phyloP scores from a whole-genome alignment of 2,329 filamentous ascomycete genomes.

The Coniella lustricola region DNA sequence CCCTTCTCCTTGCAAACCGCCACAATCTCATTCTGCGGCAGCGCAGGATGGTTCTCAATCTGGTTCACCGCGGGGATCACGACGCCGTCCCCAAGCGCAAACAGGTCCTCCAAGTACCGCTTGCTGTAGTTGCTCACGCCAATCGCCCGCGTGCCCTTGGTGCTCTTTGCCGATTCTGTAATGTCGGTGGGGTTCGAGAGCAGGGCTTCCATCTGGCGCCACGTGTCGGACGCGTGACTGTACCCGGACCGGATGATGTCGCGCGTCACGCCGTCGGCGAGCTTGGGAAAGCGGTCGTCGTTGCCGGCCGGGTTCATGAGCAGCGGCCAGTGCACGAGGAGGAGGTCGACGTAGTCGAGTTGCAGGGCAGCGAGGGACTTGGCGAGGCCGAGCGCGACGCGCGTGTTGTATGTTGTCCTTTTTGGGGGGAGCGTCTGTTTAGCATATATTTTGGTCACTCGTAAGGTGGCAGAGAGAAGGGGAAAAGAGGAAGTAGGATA shows the following conservation, averaged over 20 bases:
- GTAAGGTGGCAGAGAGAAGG: not conserved
- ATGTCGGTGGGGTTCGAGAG: no score
- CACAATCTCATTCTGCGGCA: conserved; percentile 66
- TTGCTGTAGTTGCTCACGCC: conserved; percentile 54
- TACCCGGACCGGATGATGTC: conserved; percentile 59
- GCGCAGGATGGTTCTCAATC: conserved; percentile 66
- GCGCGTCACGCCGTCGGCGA: conserved; percentile 62
- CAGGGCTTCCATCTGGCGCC: conserved; percentile 67
- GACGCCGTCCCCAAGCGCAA: conserved; percentile 41
- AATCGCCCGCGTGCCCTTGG: conserved; percentile 44
- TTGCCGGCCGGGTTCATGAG: conserved; percentile 74
- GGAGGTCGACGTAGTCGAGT: conserved; percentile 75
- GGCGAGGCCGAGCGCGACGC: conserved; percentile 62
- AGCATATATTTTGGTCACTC: not conserved
- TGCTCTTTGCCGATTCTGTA: conserved; percentile 29
- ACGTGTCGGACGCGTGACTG: conserved; percentile 63
- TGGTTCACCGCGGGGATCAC: conserved; percentile 63
- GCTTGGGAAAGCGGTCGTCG: conserved; percentile 68
- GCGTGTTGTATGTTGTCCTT: conserved; percentile 61
- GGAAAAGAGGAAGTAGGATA: not conserved
- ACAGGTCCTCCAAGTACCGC: conserved; percentile 48
- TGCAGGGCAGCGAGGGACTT: conserved; percentile 67
- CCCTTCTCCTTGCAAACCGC: conserved; percentile 60
- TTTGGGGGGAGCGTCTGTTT: not conserved
- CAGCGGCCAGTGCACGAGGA: conserved; percentile 76